Evolutionary conservation across 2,329 filamentous ascomycete genomes (phyloP).

Genomic region (Ceratocystis alfenasii): DNA sequence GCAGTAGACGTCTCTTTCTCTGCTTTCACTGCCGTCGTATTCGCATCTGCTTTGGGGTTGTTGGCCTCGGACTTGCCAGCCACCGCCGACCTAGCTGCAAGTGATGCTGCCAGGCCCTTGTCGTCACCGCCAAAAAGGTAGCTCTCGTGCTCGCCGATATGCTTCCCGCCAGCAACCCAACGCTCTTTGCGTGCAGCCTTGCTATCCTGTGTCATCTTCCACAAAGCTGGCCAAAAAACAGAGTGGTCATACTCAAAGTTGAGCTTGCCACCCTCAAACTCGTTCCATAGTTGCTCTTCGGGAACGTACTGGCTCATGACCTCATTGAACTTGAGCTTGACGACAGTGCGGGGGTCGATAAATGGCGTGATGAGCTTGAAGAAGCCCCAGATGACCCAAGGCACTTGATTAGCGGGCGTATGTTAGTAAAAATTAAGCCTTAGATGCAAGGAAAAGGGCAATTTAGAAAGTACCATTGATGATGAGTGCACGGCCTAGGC

Average conservation of each 20-base stretch:
- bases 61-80: conserved; percentile 17
- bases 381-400: conserved; percentile 84
- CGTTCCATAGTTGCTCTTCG: conserved; percentile 66
- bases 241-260: conserved; percentile 87
- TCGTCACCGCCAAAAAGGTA: conserved; percentile 58
- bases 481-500: conserved; percentile 77
- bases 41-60: conserved; percentile 16
- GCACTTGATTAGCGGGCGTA: conserved; percentile 43
- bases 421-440: conserved; percentile 18
- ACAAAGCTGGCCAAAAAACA: conserved; percentile 78
- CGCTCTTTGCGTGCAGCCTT: conserved; percentile 50
- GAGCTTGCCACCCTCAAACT: conserved; percentile 61
- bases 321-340: conserved; percentile 97
- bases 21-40: background rate
- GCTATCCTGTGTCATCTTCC: conserved; percentile 55
- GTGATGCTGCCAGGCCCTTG: conserved; percentile 20
- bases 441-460: background rate
- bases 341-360: conserved; percentile 84
- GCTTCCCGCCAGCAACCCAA: conserved; percentile 70
- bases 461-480: conserved; percentile 56
- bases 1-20: conserved; percentile 18
- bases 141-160: conserved; percentile 74
- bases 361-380: conserved; percentile 94
- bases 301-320: conserved; percentile 75
- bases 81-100: conserved; percentile 17